phyloP scores from a whole-genome alignment of 176 grass and related monocot species.

The Oryza meyeriana region DNA sequence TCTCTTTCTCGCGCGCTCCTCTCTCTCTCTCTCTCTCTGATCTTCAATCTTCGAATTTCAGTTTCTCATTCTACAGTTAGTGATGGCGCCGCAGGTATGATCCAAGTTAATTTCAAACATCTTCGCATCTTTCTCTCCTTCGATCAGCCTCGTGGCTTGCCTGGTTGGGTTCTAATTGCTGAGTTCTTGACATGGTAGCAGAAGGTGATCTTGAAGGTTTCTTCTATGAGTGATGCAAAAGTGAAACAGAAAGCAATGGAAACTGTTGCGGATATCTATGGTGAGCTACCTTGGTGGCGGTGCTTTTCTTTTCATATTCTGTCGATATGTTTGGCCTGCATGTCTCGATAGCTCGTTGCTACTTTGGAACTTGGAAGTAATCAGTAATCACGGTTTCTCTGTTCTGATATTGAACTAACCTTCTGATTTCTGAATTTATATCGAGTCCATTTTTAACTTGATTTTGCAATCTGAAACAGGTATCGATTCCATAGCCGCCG shows the following conservation, averaged over 20 bases:
- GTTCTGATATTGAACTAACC: background rate
- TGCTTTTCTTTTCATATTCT: background rate
- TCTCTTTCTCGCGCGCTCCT: background rate
- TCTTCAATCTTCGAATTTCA: background rate
- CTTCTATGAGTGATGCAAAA: constrained; percentile 66
- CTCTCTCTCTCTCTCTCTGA: background rate
- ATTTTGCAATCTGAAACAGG: constrained; percentile 41
- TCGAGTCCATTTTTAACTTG: background rate
- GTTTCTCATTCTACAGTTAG: background rate
- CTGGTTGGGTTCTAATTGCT: background rate
- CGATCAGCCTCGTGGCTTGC: background rate
- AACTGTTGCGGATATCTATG: constrained; percentile 78
- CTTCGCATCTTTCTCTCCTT: background rate
- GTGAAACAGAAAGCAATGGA: constrained; percentile 91
- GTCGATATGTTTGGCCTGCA: background rate
- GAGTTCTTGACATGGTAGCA: constrained; percentile 33
- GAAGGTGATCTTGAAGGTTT: constrained; percentile 76
- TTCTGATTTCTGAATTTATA: background rate
- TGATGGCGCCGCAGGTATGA: constrained; percentile 51
- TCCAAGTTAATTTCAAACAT: background rate
- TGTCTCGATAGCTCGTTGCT: background rate
- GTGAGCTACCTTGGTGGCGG: constrained; percentile 8
- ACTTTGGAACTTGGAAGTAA: background rate
- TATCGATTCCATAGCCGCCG: constrained; percentile 72
- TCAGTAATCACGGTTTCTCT: background rate